These are phyloP conservation scores for Dendrobium chrysotoxum DNA, from an alignment of 106 monocot genomes.

Conservation along the genomic window DNA sequence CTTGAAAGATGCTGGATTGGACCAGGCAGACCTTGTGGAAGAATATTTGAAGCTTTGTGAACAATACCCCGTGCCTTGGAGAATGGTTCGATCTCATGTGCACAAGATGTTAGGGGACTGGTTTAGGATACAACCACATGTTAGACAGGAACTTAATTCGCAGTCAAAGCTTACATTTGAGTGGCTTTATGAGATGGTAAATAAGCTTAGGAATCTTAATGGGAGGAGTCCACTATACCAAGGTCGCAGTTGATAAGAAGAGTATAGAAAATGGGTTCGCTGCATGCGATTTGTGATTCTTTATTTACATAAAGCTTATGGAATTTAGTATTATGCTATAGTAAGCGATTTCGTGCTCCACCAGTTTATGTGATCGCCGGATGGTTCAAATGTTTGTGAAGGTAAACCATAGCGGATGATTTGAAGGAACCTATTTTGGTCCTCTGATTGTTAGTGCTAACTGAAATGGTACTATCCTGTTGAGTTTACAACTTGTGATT, in stretches of 20 bases:
- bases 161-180: conserved; percentile 84
- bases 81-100: conserved; percentile 89
- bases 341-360: neutral
- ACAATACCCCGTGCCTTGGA: conserved; percentile 87
- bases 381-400: too few species aligned
- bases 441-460: too few species aligned
- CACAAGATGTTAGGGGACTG: conserved; percentile 97
- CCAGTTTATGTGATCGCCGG: too few species aligned
- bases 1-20: conserved; percentile 22
- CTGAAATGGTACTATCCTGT: too few species aligned
- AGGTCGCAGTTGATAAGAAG: neutral
- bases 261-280: conserved; percentile 17
- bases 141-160: conserved; percentile 82
- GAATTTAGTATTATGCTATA: neutral
- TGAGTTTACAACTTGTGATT: too few species aligned
- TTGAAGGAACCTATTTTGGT: too few species aligned
- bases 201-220: conserved; percentile 51
- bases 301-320: neutral
- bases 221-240: conserved; percentile 42
- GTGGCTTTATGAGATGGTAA: conserved; percentile 80
- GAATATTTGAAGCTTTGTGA: conserved; percentile 90
- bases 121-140: conserved; percentile 74
- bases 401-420: too few species aligned
- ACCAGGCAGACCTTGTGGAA: conserved; percentile 63
- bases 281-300: conserved; percentile 9